Evolutionary conservation across 768 basidiomycete species (phyloP).

Genomic region (Boletus huronensis): DNA sequence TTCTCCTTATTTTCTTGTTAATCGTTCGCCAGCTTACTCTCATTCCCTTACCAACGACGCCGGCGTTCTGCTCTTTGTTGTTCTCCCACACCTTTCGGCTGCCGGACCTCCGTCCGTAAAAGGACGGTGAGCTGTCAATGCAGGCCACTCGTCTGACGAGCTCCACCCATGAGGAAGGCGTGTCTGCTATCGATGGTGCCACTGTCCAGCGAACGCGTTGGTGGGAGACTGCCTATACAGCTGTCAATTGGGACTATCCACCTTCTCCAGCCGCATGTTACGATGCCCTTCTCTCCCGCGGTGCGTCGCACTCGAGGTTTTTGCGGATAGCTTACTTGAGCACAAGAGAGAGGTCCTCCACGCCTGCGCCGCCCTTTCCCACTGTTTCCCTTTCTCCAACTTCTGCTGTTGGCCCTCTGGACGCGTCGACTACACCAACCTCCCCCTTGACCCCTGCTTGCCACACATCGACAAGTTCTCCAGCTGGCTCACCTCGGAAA

Average conservation of each 20-base stretch:
- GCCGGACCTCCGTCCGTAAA: not conserved
- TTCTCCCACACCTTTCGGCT: not conserved
- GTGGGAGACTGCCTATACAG: constrained; percentile 12
- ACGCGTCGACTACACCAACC: not conserved
- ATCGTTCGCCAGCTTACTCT: not conserved
- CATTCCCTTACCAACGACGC: not conserved
- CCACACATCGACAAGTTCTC: not conserved
- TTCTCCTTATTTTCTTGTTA: not conserved
- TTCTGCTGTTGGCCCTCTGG: not conserved
- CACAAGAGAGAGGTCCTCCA: constrained; percentile 1
- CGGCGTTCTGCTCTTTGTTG: not conserved
- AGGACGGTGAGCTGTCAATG: constrained; percentile 13
- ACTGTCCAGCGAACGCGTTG: constrained; percentile 5
- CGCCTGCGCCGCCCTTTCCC: not conserved
- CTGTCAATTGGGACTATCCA: constrained; percentile 23
- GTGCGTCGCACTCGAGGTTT: constrained; percentile 28
- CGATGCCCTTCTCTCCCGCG: constrained; percentile 22
- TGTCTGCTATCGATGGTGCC: not conserved
- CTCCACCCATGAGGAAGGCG: not conserved
- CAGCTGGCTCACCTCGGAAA: not conserved
- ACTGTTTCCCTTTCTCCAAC: not conserved
- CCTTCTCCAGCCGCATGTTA: constrained; percentile 11
- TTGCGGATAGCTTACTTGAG: constrained; percentile 24
- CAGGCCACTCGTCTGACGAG: constrained; percentile 13
- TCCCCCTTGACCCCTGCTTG: not conserved